These are phyloP conservation scores for Lanmaoa rubissima DNA, from an alignment of 768 basidiomycete species.

Conservation along the genomic window DNA sequence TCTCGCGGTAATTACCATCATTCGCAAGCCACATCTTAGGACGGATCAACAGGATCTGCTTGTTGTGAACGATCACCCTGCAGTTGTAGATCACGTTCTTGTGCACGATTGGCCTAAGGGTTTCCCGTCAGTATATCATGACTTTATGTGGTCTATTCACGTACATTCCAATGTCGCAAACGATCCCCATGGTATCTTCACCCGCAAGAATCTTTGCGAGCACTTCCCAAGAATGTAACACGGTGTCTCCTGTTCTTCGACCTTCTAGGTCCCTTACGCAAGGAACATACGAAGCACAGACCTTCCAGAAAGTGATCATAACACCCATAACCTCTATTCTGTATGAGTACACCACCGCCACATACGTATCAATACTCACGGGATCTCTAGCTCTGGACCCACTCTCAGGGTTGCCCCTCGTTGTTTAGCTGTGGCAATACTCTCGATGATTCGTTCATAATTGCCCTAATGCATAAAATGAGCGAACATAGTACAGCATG, in stretches of 20 bases:
- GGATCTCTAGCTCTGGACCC: conserved; percentile 95
- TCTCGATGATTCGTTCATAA: conserved; percentile 83
- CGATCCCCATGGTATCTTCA: conserved; percentile 76
- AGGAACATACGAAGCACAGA: conserved; percentile 24
- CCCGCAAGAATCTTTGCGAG: conserved; percentile 85
- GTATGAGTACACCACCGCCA: neutral
- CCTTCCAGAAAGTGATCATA: conserved; percentile 98
- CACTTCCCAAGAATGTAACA: conserved; percentile 97
- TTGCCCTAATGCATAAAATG: conserved; percentile 63
- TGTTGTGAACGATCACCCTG: conserved; percentile 82
- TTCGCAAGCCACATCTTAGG: conserved; percentile 99
- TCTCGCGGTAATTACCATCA: conserved; percentile 93
- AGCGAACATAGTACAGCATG: neutral
- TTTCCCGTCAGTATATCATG: neutral
- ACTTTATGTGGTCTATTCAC: conserved; percentile 22
- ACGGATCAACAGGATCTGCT: conserved; percentile 88
- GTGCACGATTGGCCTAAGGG: conserved; percentile 86
- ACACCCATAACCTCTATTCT: conserved; percentile 88
- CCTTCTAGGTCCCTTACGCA: neutral
- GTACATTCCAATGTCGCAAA: conserved; percentile 97
- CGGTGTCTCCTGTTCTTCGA: conserved; percentile 75
- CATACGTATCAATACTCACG: conserved; percentile 45
- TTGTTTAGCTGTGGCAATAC: conserved; percentile 84
- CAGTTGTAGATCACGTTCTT: conserved; percentile 99
- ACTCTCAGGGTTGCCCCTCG: conserved; percentile 89